These are phyloP conservation scores for Bombardia bombarda DNA, from an alignment of 495 filamentous ascomycete species.

Conservation along the genomic window DNA sequence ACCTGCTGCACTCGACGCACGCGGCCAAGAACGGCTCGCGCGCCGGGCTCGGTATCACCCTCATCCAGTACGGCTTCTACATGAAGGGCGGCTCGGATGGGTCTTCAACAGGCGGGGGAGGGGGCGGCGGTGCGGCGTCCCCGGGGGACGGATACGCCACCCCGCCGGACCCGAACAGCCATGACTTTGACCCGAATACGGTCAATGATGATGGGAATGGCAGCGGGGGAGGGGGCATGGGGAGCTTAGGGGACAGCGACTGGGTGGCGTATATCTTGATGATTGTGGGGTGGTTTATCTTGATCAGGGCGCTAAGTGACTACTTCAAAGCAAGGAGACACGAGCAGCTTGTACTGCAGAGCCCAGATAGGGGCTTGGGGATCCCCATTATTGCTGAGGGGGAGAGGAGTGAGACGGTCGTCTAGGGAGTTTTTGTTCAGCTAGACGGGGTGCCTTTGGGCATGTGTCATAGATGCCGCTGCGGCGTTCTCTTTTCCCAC, in stretches of 20 bases:
- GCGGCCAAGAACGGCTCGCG: constrained; percentile 95
- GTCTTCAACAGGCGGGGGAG: constrained; percentile 28
- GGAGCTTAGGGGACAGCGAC: constrained; percentile 60
- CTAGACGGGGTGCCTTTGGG: background rate
- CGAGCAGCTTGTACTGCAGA: constrained; percentile 87
- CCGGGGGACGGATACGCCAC: constrained; percentile 48
- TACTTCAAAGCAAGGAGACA: constrained; percentile 81
- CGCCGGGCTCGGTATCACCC: constrained; percentile 86
- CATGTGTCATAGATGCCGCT: too few species aligned
- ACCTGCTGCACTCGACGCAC: constrained; percentile 94
- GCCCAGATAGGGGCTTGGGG: constrained; percentile 80
- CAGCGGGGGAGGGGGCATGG: constrained; percentile 29
- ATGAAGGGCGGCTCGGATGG: constrained; percentile 51
- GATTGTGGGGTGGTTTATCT: constrained; percentile 97
- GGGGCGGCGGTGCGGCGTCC: constrained; percentile 38
- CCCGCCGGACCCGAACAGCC: constrained; percentile 81
- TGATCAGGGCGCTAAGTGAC: constrained; percentile 84
- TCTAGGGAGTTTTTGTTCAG: constrained; percentile 37
- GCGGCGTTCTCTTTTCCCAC: too few species aligned
- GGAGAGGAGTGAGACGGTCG: constrained; percentile 74
- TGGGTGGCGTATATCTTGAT: constrained; percentile 91
- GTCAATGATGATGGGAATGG: constrained; percentile 32
- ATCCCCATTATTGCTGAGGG: constrained; percentile 85
- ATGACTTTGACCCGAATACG: constrained; percentile 72
- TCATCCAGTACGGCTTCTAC: constrained; percentile 94